Percentiles rank a stretch among this genome's conserved stretches.
phyloP scores from a whole-genome alignment of 31 red algal species.

The Porphyra umbilicalis region DNA sequence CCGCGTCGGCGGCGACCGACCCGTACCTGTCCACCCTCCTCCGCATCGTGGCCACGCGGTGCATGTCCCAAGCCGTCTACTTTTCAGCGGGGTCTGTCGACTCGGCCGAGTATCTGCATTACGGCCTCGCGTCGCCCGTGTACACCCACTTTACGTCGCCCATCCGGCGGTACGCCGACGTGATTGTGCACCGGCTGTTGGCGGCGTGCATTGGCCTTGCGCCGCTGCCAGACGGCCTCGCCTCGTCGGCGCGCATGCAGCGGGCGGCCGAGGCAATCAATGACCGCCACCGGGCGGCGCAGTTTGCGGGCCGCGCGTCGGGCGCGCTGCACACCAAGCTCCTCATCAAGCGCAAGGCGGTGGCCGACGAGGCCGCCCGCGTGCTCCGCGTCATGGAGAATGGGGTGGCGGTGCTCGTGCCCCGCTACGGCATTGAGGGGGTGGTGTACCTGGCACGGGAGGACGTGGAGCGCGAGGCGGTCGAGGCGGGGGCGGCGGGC shows the following conservation, averaged over 20 bases:
- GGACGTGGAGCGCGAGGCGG: slow-evolving; percentile 24
- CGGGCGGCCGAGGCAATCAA: slow-evolving; percentile 82
- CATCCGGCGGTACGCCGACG: slow-evolving; percentile 97
- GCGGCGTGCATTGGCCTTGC: slow-evolving; percentile 72
- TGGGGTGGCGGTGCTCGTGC: slow-evolving; percentile 83
- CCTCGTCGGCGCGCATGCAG: slow-evolving; percentile 62
- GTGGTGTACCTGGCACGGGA: slow-evolving; percentile 53
- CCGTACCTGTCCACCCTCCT: slow-evolving; percentile 71
- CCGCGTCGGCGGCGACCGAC: slow-evolving; percentile 36
- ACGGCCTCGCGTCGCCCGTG: slow-evolving; percentile 81
- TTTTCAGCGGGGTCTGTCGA: slow-evolving; percentile 82
- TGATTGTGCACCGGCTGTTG: slow-evolving; percentile 90
- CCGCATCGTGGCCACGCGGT: slow-evolving; percentile 86
- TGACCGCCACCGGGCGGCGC: slow-evolving; percentile 83
- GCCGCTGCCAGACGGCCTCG: slow-evolving; percentile 48
- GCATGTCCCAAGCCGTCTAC: slow-evolving; percentile 96
- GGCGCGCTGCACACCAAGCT: slow-evolving; percentile 67
- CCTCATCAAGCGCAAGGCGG: slow-evolving; percentile 56
- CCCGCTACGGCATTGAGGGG: slow-evolving; percentile 88
- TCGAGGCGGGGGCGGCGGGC: slow-evolving; percentile 27
- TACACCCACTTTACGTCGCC: slow-evolving; percentile 99
- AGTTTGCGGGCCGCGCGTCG: slow-evolving; percentile 72
- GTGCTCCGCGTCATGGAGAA: slow-evolving; percentile 82
- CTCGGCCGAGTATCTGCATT: slow-evolving; percentile 84
- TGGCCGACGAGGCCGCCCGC: slow-evolving; percentile 51